phyloP scores from a whole-genome alignment of 2,329 filamentous ascomycete genomes.

The Botrytis deweyae region DNA sequence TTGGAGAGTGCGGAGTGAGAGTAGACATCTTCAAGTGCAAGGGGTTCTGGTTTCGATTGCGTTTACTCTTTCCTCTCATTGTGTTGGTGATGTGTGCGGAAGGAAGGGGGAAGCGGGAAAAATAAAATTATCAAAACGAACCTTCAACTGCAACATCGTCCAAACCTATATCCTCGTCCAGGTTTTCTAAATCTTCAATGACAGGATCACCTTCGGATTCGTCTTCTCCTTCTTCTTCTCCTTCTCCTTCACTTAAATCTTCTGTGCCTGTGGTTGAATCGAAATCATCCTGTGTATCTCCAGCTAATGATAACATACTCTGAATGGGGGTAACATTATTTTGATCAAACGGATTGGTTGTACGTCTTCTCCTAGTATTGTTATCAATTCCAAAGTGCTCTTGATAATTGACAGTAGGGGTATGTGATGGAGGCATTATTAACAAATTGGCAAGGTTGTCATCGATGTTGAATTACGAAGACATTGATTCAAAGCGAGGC shows the following conservation, averaged over 20 bases:
- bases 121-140: conserved; percentile 15
- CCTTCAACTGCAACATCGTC: conserved; percentile 20
- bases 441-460: background rate
- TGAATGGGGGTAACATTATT: background rate
- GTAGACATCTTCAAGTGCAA: background rate
- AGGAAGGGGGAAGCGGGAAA: background rate
- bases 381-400: conserved; percentile 17
- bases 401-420: conserved; percentile 16
- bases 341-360: conserved; percentile 6
- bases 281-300: background rate
- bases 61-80: background rate
- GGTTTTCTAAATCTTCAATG: conserved; percentile 1
- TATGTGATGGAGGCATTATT: conserved; percentile 1
- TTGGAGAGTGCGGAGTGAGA: background rate
- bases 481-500: background rate
- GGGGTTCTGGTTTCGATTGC: background rate
- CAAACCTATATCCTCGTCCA: conserved; percentile 21
- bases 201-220: conserved; percentile 18
- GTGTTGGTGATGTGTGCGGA: background rate
- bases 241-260: conserved; percentile 16
- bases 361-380: conserved; percentile 1
- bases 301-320: background rate
- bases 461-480: background rate
- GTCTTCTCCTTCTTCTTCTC: conserved; percentile 24
- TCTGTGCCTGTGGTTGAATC: conserved; percentile 9